Evolutionary conservation across 1,139 yeast species (phyloP), one percentile per base, ranked within the genome.

Genomic region (Sugiyamaella pinicola): DNA sequence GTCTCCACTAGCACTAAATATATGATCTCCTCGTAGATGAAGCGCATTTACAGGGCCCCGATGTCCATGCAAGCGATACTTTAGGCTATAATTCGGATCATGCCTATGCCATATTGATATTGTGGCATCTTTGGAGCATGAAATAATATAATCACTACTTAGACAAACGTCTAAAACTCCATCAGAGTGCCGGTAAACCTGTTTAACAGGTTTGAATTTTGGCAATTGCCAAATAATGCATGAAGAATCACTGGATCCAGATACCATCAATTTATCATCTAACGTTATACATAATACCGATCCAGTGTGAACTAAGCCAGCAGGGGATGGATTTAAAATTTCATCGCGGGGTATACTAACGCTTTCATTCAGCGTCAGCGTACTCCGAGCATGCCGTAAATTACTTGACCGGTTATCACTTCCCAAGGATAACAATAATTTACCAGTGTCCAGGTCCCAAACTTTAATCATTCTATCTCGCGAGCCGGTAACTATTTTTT

Each of bases 1-100:
- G 53, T 71, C 74, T 4, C 72, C 71, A 4, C 74, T 73, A 0
- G 71, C 75, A 29, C 69, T 66, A 24, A 65, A 69, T n/a, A 71
- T 51, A 29, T 55, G 40, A 35, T 66, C 60, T 4, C 61, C 67
- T 5, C 55, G 52, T 21, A 66, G 41, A 13, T 64, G 65, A 10
- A 71, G 55, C 0, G 74, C 65, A 53, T 71, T 71, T 9, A 71
- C 73, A 7, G 75, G 71, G 2, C 74, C 72, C 3, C 58, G 43
- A 51, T 69, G 71, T 22, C 72, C 73, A 7, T 42, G 42, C 4
- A 70, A 47, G 7, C 60, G 47, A 43, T 58, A 56, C 49, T 54
- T 51, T 26, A 61, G 29, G 24, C 57, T 17, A 46, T 50, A 59
- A 40, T 56, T 52, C 33, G 57, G 52, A 21, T 44, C 55, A 8